A percentile compares a stretch with the other conserved stretches of the same genome.
These are phyloP conservation scores for Colletotrichum tamarilloi DNA, from an alignment of 2,329 filamentous ascomycete species.

Conservation along the genomic window DNA sequence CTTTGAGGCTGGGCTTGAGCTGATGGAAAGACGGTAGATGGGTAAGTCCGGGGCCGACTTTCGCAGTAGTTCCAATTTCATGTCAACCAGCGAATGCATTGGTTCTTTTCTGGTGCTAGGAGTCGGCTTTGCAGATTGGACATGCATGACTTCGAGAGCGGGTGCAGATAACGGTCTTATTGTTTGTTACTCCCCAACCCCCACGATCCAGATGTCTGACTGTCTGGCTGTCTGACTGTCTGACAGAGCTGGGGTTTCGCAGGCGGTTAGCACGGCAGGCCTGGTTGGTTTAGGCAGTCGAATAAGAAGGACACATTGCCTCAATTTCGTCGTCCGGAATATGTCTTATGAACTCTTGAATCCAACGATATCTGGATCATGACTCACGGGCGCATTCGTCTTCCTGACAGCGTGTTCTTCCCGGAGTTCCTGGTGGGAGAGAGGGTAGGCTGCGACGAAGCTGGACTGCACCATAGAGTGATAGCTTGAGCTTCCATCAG, in stretches of 20 bases:
- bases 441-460: not conserved
- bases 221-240: not conserved
- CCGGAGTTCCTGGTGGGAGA: not conserved
- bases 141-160: not conserved
- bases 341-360: not conserved
- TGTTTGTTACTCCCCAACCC: not conserved
- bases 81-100: conserved; percentile 71
- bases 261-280: conserved; percentile 17
- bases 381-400: not conserved
- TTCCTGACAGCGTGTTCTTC: not conserved
- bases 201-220: conserved; percentile 7
- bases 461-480: not conserved
- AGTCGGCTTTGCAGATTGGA: not conserved
- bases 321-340: not conserved
- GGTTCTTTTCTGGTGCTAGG: conserved; percentile 71
- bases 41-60: conserved; percentile 75
- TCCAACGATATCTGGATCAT: not conserved
- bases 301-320: not conserved
- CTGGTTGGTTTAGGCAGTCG: conserved; percentile 1
- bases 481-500: not conserved
- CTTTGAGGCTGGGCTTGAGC: conserved; percentile 10
- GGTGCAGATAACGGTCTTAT: conserved; percentile 15
- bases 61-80: conserved; percentile 42
- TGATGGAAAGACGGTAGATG: conserved; percentile 38
- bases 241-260: not conserved